Conservation (phyloP, 2,329 filamentous ascomycete species). For the Epicoccum nigrum region DNA sequence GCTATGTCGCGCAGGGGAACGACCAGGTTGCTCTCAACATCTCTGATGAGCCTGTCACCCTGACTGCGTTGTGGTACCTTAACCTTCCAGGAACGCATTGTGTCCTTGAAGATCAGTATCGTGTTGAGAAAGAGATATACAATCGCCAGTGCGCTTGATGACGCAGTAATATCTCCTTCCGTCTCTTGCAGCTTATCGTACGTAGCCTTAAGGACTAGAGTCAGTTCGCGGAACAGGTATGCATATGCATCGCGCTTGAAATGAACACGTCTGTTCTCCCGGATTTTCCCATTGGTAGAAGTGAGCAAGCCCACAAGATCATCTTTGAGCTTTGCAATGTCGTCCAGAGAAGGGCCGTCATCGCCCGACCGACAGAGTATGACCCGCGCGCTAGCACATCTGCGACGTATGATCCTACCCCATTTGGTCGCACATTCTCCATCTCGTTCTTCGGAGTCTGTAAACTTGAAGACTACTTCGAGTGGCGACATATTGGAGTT, state of each 20-base stretch:
- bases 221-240: conserved; percentile 33
- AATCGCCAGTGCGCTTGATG: conserved; percentile 24
- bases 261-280: conserved; percentile 4
- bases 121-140: conserved; percentile 21
- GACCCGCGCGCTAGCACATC: conserved; percentile 17
- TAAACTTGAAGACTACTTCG: conserved; percentile 30
- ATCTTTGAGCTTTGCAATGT: conserved; percentile 13
- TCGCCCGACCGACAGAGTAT: conserved; percentile 2
- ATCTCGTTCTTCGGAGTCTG: conserved; percentile 21
- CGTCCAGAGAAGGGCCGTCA: conserved; percentile 8
- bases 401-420: conserved; percentile 17
- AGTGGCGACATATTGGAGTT: conserved; percentile 1
- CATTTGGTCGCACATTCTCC: conserved; percentile 28
- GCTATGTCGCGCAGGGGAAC: conserved; percentile 29
- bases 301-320: conserved; percentile 19
- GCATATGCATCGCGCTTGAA: conserved; percentile 39
- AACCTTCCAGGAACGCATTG: conserved; percentile 31
- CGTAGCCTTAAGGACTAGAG: conserved; percentile 22
- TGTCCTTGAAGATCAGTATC: conserved; percentile 35
- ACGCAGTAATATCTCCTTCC: conserved; percentile 9
- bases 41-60: conserved; percentile 30
- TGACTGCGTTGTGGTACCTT: conserved; percentile 18
- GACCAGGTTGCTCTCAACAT: conserved; percentile 33
- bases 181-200: conserved; percentile 22
- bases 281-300: neutral